Evolutionary conservation across 108 stramenopile genomes (phyloP).

Genomic region (Chaetoceros muelleri): DNA sequence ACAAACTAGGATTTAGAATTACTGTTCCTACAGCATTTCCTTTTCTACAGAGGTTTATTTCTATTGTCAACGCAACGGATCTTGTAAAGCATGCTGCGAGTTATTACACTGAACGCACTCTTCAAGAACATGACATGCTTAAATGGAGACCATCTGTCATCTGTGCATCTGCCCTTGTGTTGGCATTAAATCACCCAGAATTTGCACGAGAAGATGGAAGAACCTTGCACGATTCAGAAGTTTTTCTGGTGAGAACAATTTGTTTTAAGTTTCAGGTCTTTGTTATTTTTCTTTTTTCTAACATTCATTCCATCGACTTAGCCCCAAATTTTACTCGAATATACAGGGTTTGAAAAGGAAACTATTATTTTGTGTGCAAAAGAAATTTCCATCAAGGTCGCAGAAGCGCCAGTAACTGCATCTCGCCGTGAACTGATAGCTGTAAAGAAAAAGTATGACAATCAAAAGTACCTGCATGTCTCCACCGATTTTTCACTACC

Average conservation of each 20-base stretch:
- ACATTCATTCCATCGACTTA: slow-evolving; percentile 8
- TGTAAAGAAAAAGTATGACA: slow-evolving; percentile 58
- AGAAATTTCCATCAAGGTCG: slow-evolving; percentile 34
- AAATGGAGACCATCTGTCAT: slow-evolving; percentile 76
- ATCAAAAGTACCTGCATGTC: slow-evolving; percentile 31
- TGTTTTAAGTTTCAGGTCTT: not conserved
- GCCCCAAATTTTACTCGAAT: slow-evolving; percentile 44
- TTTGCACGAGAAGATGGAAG: slow-evolving; percentile 2
- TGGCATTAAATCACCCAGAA: slow-evolving; percentile 59
- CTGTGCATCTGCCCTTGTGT: slow-evolving; percentile 76
- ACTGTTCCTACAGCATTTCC: slow-evolving; percentile 89
- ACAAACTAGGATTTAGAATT: slow-evolving; percentile 76
- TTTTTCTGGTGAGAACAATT: not conserved
- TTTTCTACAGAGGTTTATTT: slow-evolving; percentile 86
- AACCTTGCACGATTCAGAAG: not conserved
- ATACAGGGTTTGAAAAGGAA: slow-evolving; percentile 39
- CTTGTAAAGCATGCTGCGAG: slow-evolving; percentile 43
- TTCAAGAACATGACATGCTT: slow-evolving; percentile 90
- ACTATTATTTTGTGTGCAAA: slow-evolving; percentile 18
- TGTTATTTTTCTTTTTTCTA: slow-evolving; percentile 2
- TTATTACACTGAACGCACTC: slow-evolving; percentile 90
- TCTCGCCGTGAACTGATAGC: slow-evolving; percentile 37
- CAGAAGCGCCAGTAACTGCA: slow-evolving; percentile 34
- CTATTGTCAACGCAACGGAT: slow-evolving; percentile 38
- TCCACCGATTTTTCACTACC: slow-evolving; percentile 28